phyloP scores from a whole-genome alignment of 805 yeast species.

The Yarrowia sp. region DNA sequence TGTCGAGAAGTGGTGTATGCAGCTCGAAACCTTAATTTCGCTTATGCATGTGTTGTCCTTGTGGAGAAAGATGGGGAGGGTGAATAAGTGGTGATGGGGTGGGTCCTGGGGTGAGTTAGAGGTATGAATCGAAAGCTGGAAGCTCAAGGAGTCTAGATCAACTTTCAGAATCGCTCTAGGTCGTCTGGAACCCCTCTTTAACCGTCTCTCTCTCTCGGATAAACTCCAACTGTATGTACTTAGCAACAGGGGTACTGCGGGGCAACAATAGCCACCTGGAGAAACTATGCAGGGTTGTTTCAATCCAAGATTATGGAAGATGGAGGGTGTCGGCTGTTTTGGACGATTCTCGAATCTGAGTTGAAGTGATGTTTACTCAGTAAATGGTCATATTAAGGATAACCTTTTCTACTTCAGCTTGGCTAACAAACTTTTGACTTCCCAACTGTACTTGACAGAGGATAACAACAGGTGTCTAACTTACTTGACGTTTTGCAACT shows the following conservation, averaged over 20 bases:
- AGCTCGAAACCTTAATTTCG: not conserved
- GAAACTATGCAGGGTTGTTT: conserved; percentile 17
- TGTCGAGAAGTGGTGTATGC: conserved; percentile 15
- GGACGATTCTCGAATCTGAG: no score
- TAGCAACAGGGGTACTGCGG: conserved; percentile 22
- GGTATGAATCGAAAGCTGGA: not conserved
- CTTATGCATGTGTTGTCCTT: conserved; percentile 19
- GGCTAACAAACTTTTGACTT: no score
- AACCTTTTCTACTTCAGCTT: no score
- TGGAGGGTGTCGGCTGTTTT: no score
- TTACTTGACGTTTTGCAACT: no score
- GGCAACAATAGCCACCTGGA: conserved; percentile 6
- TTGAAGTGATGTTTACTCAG: no score
- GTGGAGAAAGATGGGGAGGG: not conserved
- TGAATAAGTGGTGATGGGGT: not conserved
- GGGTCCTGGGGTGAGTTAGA: not conserved
- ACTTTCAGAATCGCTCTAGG: not conserved
- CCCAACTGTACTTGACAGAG: no score
- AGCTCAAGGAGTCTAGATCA: no score
- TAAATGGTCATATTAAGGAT: no score
- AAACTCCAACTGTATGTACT: conserved; percentile 8
- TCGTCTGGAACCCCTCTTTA: not conserved
- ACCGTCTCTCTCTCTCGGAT: not conserved
- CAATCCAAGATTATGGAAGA: not conserved
- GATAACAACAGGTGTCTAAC: no score